phyloP scores from a whole-genome alignment of 306 rosid genomes.

The Abrus pulchellus region DNA sequence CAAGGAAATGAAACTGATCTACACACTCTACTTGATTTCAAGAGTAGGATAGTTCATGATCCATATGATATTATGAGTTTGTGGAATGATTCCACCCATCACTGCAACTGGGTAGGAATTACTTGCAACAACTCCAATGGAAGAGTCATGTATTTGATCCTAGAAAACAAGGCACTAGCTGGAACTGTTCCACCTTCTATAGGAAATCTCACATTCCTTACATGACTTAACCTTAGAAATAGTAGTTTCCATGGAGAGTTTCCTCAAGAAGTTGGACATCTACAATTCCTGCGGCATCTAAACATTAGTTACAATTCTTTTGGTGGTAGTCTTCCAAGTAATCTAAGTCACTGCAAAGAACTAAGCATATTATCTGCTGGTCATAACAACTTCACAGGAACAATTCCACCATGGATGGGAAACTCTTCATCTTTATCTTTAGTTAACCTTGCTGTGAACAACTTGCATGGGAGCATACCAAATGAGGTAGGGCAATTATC shows the following conservation, averaged over 20 bases:
- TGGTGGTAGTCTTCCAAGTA: constrained; percentile 55
- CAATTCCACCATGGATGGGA: constrained; percentile 66
- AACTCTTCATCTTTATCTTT: constrained; percentile 52
- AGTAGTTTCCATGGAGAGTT: constrained; percentile 50
- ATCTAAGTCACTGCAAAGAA: constrained; percentile 51
- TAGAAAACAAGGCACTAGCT: constrained; percentile 23
- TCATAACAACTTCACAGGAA: constrained; percentile 53
- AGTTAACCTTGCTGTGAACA: constrained; percentile 38
- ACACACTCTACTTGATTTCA: constrained; percentile 53
- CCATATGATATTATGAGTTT: constrained; percentile 50
- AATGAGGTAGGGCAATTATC: constrained; percentile 49
- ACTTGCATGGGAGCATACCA: constrained; percentile 57
- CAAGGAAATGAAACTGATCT: constrained; percentile 48
- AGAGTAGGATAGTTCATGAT: constrained; percentile 43
- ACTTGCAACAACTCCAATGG: constrained; percentile 48
- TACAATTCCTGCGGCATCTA: constrained; percentile 43
- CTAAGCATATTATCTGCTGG: constrained; percentile 11
- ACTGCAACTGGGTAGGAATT: constrained; percentile 59
- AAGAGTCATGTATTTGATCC: constrained; percentile 42
- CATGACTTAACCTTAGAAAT: constrained; percentile 6
- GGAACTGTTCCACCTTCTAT: constrained; percentile 54
- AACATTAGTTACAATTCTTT: constrained; percentile 46
- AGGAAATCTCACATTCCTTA: constrained; percentile 59
- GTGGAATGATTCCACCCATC: constrained; percentile 57
- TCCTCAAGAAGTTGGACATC: constrained; percentile 51